A percentile compares a stretch with the other conserved stretches of the same genome.
phyloP scores from a whole-genome alignment of 1,284 basidiomycete genomes.

The Athelia sp. region DNA sequence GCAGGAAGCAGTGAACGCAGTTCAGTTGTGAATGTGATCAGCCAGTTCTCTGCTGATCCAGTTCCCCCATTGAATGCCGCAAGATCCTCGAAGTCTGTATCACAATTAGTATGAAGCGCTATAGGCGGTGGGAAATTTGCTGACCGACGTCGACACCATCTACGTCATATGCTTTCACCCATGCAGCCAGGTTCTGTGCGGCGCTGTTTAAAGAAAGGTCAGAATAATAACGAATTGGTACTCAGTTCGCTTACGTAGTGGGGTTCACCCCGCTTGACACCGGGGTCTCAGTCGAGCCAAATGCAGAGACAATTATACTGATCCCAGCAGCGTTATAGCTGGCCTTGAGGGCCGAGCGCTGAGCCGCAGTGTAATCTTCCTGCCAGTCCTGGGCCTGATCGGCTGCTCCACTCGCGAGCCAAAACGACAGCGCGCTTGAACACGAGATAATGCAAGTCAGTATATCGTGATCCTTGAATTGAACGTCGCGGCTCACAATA shows the following conservation, averaged over 20 bases:
- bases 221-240: no score
- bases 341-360: constrained; percentile 9
- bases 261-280: constrained; percentile 13
- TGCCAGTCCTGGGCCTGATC: constrained; percentile 11
- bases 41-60: constrained; percentile 15
- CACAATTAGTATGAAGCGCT: no score
- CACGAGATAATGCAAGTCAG: neutral
- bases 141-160: constrained; percentile 25
- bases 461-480: neutral
- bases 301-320: constrained; percentile 16
- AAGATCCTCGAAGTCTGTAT: constrained; percentile 23
- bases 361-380: constrained; percentile 18
- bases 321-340: constrained; percentile 12
- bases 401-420: constrained; percentile 8
- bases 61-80: constrained; percentile 20
- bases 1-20: constrained; percentile 16
- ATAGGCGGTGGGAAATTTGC: no score
- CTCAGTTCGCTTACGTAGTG: neutral
- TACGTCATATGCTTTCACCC: constrained; percentile 20
- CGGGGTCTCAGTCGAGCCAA: constrained; percentile 15
- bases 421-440: constrained; percentile 18
- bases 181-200: constrained; percentile 12
- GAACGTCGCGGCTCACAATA: neutral
- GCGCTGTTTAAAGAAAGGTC: neutral
- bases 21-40: constrained; percentile 18